Conservation (phyloP, 176 grass and related monocot genomes). For the Bromus sterilis region DNA sequence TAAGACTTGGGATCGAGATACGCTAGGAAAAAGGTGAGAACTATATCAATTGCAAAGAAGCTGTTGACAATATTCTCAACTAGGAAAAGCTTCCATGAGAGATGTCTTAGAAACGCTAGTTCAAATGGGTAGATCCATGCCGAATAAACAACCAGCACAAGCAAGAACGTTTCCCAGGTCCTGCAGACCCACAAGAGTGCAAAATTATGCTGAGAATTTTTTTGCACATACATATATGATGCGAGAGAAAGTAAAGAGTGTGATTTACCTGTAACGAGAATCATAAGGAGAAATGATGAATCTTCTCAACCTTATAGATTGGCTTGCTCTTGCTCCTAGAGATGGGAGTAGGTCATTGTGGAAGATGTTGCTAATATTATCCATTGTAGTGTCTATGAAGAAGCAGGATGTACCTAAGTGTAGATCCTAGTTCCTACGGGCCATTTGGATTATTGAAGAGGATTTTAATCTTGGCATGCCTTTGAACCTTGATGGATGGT, state of each 20-base stretch:
- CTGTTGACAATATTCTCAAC: slow-evolving; percentile 58
- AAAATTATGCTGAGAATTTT: not conserved
- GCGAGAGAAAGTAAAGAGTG: not conserved
- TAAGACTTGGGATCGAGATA: slow-evolving; percentile 55
- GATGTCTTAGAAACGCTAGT: slow-evolving; percentile 61
- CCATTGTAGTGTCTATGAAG: slow-evolving; percentile 25
- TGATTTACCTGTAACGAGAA: slow-evolving; percentile 60
- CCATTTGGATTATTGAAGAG: slow-evolving; percentile 1
- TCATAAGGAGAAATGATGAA: slow-evolving; percentile 75
- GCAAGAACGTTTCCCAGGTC: slow-evolving; percentile 66
- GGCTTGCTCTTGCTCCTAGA: slow-evolving; percentile 60
- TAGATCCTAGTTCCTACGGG: not conserved
- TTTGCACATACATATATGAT: slow-evolving; percentile 6
- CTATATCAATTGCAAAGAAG: slow-evolving; percentile 79
- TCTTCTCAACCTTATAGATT: slow-evolving; percentile 55
- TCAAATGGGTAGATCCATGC: slow-evolving; percentile 85
- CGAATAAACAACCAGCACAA: slow-evolving; percentile 72
- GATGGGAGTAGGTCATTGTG: slow-evolving; percentile 56
- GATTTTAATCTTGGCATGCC: not conserved
- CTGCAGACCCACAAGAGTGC: slow-evolving; percentile 29
- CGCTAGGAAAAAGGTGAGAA: slow-evolving; percentile 78
- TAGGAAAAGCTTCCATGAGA: slow-evolving; percentile 41
- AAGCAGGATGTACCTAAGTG: not conserved
- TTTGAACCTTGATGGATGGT: not conserved
- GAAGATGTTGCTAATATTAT: slow-evolving; percentile 37